Evolutionary conservation across 2,329 filamentous ascomycete species (phyloP), one percentile per base, ranked within the genome.

Genomic region (Phoma sp.): DNA sequence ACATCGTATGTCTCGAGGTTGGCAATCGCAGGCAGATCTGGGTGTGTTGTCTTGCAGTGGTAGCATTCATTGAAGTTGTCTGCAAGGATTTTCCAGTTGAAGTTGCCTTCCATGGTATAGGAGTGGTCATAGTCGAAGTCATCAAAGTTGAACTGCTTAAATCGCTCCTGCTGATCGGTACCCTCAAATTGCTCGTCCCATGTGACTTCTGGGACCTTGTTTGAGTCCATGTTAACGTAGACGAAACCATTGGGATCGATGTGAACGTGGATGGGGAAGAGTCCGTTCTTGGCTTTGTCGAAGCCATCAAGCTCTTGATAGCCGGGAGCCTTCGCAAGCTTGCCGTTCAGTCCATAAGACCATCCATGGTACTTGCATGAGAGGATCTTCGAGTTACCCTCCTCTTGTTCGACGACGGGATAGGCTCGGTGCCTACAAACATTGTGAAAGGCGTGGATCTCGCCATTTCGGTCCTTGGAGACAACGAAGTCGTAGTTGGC

Each of bases 11-110:
- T 80, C 53, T 80, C 78, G 32, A 87, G 78, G 54, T 87, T 82
- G 37, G 84, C 79, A n/a, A 87, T 77, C 34, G 59, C 63, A 4
- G 82, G 77, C 26, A 86, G 81, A 52, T 84, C 82, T 2, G 85
- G 84, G 60, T 87, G 84, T 2, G 83, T 81, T 1, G 81, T 82
- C 43, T 81, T 80, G 75, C 84, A 87, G 74, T 87, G 84, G 62
- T 87, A 88, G 66, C 84, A 87, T 66, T 85, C 84, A 67, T 88
- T 88, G 76, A 86, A 88, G 74, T 87, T 87, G 66, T 87, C 85
- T 12, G 69, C 64, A 11, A 71, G 57, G 25, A 70, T 70, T 56
- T 73, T 73, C 69, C 69, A 73, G 53, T 72, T 72, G 55, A 64
- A 71, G 28, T 66, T 57, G 9, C 65, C 66, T n/a, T 69, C 69